phyloP scores from a whole-genome alignment of 2,329 filamentous ascomycete genomes.

The Graphiopsis chlorocephala region DNA sequence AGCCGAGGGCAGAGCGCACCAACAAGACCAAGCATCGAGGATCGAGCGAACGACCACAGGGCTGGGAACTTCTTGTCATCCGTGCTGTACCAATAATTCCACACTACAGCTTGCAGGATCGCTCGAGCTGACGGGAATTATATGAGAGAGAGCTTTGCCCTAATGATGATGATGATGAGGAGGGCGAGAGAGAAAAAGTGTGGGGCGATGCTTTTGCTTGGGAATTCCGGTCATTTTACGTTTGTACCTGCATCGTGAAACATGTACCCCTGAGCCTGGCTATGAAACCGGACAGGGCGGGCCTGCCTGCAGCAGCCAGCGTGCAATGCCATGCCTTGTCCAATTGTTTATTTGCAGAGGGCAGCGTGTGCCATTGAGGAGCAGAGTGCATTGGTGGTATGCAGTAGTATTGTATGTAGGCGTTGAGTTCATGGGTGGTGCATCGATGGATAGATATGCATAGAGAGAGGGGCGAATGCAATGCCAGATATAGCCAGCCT shows the following conservation, averaged over 20 bases:
- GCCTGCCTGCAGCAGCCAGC: not conserved
- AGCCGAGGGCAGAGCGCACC: conserved; percentile 7
- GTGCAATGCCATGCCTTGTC: not conserved
- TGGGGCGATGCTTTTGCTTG: conserved; percentile 11
- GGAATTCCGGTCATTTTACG: conserved; percentile 6
- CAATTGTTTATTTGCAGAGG: conserved; percentile 2
- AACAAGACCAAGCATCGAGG: not conserved
- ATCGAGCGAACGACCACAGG: conserved; percentile 11
- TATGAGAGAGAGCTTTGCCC: not conserved
- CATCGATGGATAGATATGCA: not conserved
- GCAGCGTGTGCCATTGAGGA: not conserved
- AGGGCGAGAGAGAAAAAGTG: not conserved
- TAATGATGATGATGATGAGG: not conserved
- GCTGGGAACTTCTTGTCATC: not conserved
- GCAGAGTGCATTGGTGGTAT: not conserved
- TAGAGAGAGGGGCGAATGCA: not conserved
- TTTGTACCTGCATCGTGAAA: conserved; percentile 16
- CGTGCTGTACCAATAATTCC: not conserved
- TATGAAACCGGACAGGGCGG: conserved; percentile 9
- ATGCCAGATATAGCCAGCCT: not conserved
- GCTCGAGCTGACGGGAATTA: not conserved
- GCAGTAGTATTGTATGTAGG: not conserved
- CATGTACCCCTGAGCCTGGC: conserved; percentile 7
- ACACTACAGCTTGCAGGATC: not conserved
- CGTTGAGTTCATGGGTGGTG: not conserved